Conservation (phyloP, 306 rosid species). For the Lathyrus aphaca region DNA sequence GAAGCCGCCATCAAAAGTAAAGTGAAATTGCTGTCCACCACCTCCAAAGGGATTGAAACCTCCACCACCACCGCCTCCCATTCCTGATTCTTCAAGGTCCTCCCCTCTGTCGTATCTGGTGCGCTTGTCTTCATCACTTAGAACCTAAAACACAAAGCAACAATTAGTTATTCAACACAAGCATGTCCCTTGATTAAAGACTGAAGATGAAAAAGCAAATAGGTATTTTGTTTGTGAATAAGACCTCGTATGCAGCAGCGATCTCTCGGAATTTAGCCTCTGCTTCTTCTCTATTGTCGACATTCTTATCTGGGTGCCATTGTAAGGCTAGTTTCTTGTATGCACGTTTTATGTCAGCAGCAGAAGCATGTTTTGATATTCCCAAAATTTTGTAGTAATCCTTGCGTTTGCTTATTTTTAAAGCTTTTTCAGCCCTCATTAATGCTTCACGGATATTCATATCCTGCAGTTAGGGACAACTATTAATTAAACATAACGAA, state of each 20-base stretch:
- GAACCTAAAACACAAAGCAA: constrained; percentile 60
- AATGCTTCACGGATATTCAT: constrained; percentile 81
- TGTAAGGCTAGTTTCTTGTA: constrained; percentile 98
- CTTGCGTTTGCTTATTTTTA: constrained; percentile 97
- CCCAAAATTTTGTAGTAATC: constrained; percentile 95
- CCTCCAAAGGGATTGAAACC: constrained; percentile 94
- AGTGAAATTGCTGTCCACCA: constrained; percentile 79
- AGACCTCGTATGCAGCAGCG: constrained; percentile 96
- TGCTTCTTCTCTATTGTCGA: constrained; percentile 88
- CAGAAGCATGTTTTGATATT: constrained; percentile 75
- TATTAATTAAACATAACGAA: constrained; percentile 20
- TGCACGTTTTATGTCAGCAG: constrained; percentile 91
- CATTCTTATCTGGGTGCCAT: constrained; percentile 99
- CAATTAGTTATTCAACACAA: constrained; percentile 29
- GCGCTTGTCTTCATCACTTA: constrained; percentile 91
- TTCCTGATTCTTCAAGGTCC: constrained; percentile 88
- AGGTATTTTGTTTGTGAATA: constrained; percentile 7
- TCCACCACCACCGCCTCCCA: constrained; percentile 61
- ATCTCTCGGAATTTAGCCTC: constrained; percentile 88
- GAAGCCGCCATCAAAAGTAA: constrained; percentile 67
- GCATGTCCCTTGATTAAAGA: constrained; percentile 16
- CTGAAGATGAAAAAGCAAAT: background rate
- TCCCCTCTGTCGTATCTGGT: constrained; percentile 90
- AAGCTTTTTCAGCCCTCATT: constrained; percentile 91
- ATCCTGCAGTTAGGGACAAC: constrained; percentile 62